A percentile compares a stretch with the other conserved stretches of the same genome.
These are phyloP conservation scores for Tetrapisispora nanseiensis DNA, from an alignment of 805 yeast genomes.

Conservation along the genomic window DNA sequence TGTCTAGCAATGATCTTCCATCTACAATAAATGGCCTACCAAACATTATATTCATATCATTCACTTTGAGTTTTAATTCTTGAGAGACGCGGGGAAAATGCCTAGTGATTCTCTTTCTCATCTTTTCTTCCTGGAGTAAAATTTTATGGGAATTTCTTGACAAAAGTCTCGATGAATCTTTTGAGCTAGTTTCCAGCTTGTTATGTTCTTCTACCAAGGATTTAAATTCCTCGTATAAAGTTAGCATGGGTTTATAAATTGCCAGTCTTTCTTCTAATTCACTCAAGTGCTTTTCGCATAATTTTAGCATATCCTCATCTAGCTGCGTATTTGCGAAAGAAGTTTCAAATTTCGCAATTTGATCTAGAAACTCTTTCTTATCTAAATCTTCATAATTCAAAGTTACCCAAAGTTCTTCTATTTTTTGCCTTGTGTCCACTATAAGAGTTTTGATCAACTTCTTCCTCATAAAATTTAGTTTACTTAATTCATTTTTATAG, in stretches of 20 bases:
- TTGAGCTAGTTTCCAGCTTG: conserved; percentile 57
- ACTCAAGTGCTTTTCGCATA: conserved; percentile 55
- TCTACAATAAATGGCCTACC: conserved; percentile 29
- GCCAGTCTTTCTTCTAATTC: conserved; percentile 41
- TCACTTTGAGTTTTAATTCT: conserved; percentile 39
- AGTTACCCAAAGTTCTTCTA: conserved; percentile 51
- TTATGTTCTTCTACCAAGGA: conserved; percentile 49
- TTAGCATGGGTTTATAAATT: conserved; percentile 45
- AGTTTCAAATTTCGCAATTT: conserved; percentile 9
- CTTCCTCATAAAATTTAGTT: conserved; percentile 51
- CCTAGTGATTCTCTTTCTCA: conserved; percentile 56
- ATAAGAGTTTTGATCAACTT: conserved; percentile 62
- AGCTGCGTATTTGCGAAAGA: conserved; percentile 25
- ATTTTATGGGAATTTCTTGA: conserved; percentile 72
- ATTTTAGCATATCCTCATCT: conserved; percentile 51
- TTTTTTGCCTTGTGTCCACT: conserved; percentile 46
- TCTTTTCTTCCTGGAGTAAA: conserved; percentile 67
- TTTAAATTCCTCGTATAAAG: conserved; percentile 45
- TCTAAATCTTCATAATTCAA: conserved; percentile 50
- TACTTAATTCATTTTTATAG: conserved; percentile 45
- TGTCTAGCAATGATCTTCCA: conserved; percentile 21
- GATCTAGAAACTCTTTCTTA: conserved; percentile 37
- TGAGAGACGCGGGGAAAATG: conserved; percentile 55
- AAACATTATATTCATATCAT: conserved; percentile 38
- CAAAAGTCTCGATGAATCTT: conserved; percentile 70